Percentiles rank a stretch among this genome's conserved stretches.
Conservation (phyloP, 345 rosid species). For the Luvunga scandens region DNA sequence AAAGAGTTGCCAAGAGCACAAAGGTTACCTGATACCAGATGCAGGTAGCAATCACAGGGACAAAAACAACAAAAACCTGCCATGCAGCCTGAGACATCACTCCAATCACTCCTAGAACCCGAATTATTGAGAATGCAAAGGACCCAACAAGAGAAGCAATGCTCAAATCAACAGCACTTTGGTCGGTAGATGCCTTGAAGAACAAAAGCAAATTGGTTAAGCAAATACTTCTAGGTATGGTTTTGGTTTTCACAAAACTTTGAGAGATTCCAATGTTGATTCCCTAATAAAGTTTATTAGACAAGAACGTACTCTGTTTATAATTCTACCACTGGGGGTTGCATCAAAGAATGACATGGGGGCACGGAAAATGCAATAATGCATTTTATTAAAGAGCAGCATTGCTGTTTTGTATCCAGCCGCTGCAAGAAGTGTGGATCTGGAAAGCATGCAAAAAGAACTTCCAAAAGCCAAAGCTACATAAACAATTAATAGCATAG, state of each 20-base stretch:
- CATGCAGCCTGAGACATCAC: conserved; percentile 70
- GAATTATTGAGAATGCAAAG: conserved; percentile 45
- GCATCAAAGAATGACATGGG: conserved; percentile 79
- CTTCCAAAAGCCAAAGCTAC: conserved; percentile 53
- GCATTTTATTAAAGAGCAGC: conserved; percentile 61
- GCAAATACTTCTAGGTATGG: not conserved
- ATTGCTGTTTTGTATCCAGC: conserved; percentile 64
- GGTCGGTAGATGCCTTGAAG: conserved; percentile 73
- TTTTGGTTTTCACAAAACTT: not conserved
- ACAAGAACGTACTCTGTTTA: conserved; percentile 39
- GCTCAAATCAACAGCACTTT: conserved; percentile 55
- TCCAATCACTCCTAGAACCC: conserved; percentile 52
- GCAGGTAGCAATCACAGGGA: conserved; percentile 51
- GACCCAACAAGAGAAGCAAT: conserved; percentile 46
- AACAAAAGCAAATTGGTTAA: not conserved
- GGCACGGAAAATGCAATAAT: conserved; percentile 58
- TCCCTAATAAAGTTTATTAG: not conserved
- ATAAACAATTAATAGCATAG: conserved; percentile 46
- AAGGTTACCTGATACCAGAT: conserved; percentile 61
- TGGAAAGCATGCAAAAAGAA: conserved; percentile 48
- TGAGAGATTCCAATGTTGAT: not conserved
- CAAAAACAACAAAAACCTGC: conserved; percentile 53
- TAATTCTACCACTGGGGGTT: conserved; percentile 64
- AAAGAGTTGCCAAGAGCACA: not conserved
- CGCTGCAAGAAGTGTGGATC: conserved; percentile 40